A percentile compares a stretch with the other conserved stretches of the same genome.
Conservation (phyloP, 805 yeast genomes). For the Torulaspora gathmanii region DNA sequence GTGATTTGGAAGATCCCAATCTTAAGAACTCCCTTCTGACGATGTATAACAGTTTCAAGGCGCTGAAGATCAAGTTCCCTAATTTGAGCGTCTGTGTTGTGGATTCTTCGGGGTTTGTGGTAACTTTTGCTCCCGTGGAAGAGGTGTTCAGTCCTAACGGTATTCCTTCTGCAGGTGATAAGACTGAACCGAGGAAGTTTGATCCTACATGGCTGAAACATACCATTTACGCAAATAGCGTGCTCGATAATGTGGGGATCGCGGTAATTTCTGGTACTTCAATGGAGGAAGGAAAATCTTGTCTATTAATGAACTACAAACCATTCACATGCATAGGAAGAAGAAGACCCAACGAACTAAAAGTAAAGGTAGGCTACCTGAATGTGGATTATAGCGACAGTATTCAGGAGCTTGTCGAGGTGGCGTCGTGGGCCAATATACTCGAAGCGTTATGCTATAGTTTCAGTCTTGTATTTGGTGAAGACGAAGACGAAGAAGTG, state of each 20-base stretch:
- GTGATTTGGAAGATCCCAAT: slow-evolving; percentile 19
- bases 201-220: slow-evolving; percentile 18
- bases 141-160: slow-evolving; percentile 3
- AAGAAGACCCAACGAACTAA: slow-evolving; percentile 27
- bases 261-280: slow-evolving; percentile 26
- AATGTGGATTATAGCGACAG: slow-evolving; percentile 32
- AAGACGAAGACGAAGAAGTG: slow-evolving; percentile 24
- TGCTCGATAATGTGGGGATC: slow-evolving; percentile 17
- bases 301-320: slow-evolving; percentile 24
- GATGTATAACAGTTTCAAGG: slow-evolving; percentile 26
- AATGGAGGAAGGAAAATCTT: slow-evolving; percentile 26
- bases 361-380: slow-evolving; percentile 33
- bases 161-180: background rate
- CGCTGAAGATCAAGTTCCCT: slow-evolving; percentile 20
- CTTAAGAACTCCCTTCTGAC: background rate
- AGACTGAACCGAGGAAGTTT: slow-evolving; percentile 10
- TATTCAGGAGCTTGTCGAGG: slow-evolving; percentile 31
- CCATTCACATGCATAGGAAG: slow-evolving; percentile 19
- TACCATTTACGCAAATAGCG: slow-evolving; percentile 10
- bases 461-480: slow-evolving; percentile 31
- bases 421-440: slow-evolving; percentile 27
- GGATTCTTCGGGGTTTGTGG: slow-evolving; percentile 19
- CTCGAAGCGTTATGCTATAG: slow-evolving; percentile 32
- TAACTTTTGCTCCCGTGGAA: slow-evolving; percentile 8
- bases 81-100: slow-evolving; percentile 21